Conservation (phyloP, 495 filamentous ascomycete genomes). For the Terfezia claveryi region DNA sequence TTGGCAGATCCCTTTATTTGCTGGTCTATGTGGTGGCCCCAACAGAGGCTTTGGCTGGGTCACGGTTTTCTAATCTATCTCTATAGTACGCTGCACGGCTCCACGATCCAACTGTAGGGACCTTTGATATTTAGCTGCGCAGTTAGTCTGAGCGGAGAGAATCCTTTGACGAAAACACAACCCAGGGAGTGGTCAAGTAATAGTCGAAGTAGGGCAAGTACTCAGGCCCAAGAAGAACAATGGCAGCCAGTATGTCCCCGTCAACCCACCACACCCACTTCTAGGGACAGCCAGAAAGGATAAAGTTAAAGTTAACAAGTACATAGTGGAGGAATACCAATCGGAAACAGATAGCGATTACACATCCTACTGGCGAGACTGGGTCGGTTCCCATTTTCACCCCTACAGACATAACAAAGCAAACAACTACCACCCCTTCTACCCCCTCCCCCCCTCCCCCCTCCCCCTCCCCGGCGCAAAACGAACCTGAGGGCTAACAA, state of each 20-base stretch:
- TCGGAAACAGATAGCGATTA: constrained; percentile 98
- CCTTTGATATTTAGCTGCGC: too few species aligned
- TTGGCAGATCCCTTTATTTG: neutral
- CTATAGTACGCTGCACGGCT: neutral
- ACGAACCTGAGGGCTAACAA: constrained; percentile 31
- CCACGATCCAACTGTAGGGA: neutral
- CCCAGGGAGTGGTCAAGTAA: too few species aligned
- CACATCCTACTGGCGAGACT: constrained; percentile 97
- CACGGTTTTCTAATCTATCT: neutral
- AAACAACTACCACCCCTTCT: constrained; percentile 4
- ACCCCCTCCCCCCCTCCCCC: constrained; percentile 78
- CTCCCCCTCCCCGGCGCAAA: constrained; percentile 93
- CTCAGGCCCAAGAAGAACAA: neutral
- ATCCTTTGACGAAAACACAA: too few species aligned
- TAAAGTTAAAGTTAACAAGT: neutral
- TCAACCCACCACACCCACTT: neutral
- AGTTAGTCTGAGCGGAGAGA: too few species aligned
- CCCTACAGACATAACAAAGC: constrained; percentile 1
- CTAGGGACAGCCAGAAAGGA: neutral
- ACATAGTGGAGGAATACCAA: constrained; percentile 70
- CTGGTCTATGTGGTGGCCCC: neutral
- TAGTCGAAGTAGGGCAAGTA: too few species aligned
- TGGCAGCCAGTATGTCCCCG: neutral
- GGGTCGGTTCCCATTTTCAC: constrained; percentile 28
- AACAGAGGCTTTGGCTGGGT: neutral